Percentiles rank a stretch among this genome's conserved stretches.
Evolutionary conservation across 2,329 filamentous ascomycete species (phyloP).

Genomic region (Pezicula neosporulosa): DNA sequence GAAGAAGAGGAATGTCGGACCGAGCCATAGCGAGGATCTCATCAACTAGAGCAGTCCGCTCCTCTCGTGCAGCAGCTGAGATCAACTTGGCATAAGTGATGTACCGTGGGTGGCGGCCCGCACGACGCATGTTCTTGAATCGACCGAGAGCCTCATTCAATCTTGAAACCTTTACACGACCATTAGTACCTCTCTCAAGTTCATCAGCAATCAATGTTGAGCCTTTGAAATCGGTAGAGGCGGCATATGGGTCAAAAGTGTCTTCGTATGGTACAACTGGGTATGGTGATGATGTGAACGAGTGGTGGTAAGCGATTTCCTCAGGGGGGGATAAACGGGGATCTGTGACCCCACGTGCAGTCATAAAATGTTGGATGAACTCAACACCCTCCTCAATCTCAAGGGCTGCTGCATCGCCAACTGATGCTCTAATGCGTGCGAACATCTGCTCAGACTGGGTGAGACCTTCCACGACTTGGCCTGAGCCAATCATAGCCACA

Average conservation of each 20-base stretch:
- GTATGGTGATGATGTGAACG: slow-evolving; percentile 48
- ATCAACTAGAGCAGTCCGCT: slow-evolving; percentile 76
- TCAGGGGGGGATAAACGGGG: slow-evolving; percentile 45
- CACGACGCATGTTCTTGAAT: slow-evolving; percentile 89
- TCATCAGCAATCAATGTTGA: slow-evolving; percentile 88
- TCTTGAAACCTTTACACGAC: slow-evolving; percentile 57
- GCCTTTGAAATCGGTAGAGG: slow-evolving; percentile 88
- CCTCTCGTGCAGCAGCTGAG: slow-evolving; percentile 79
- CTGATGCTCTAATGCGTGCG: slow-evolving; percentile 67
- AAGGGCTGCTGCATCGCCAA: slow-evolving; percentile 53
- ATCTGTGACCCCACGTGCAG: slow-evolving; percentile 49
- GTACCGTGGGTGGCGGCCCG: slow-evolving; percentile 88
- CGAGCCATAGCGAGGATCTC: slow-evolving; percentile 89
- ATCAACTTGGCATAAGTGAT: slow-evolving; percentile 97
- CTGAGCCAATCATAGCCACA: slow-evolving; percentile 81
- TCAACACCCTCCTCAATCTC: slow-evolving; percentile 86
- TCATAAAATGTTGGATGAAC: slow-evolving; percentile 60
- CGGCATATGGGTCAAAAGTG: slow-evolving; percentile 84
- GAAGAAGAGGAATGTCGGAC: slow-evolving; percentile 78
- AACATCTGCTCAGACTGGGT: slow-evolving; percentile 83
- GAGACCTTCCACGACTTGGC: slow-evolving; percentile 78
- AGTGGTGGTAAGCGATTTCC: slow-evolving; percentile 42
- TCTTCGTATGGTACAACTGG: slow-evolving; percentile 67
- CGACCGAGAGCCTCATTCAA: slow-evolving; percentile 78
- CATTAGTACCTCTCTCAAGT: slow-evolving; percentile 75